phyloP scores from a whole-genome alignment of 495 filamentous ascomycete genomes.

The Pyrenula massariospora region DNA sequence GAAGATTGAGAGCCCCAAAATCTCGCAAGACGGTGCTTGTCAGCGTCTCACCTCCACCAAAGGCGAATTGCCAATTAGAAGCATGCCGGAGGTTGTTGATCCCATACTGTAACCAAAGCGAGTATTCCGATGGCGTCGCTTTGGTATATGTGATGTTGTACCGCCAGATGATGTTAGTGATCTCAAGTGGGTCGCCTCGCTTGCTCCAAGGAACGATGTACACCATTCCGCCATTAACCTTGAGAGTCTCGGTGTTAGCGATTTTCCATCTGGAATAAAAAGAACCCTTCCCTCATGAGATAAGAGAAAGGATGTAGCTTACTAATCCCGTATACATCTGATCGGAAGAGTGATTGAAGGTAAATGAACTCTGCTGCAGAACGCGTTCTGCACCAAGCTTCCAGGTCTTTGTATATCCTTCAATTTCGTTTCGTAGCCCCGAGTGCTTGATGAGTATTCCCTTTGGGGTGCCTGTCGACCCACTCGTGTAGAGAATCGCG shows the following conservation, averaged over 20 bases:
- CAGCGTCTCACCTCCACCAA: constrained; percentile 15
- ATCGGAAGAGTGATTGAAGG: constrained; percentile 24
- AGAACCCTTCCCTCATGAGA: not conserved
- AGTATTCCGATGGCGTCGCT: constrained; percentile 31
- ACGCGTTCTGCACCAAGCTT: constrained; percentile 14
- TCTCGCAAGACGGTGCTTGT: constrained; percentile 2
- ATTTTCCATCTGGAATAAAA: not conserved
- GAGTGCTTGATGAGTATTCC: constrained; percentile 24
- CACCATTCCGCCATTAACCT: constrained; percentile 20
- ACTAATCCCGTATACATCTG: constrained; percentile 17
- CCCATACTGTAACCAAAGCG: constrained; percentile 19
- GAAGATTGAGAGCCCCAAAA: constrained; percentile 1
- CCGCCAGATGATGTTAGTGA: constrained; percentile 20
- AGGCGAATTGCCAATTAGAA: constrained; percentile 12
- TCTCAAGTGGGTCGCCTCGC: constrained; percentile 19
- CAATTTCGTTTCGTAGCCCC: constrained; percentile 17
- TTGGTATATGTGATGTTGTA: constrained; percentile 23
- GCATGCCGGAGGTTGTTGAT: constrained; percentile 1
- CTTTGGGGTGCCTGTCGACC: constrained; percentile 26
- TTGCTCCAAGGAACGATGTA: constrained; percentile 11
- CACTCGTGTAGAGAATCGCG: constrained; percentile 29
- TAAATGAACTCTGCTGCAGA: constrained; percentile 30
- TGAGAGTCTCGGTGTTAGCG: not conserved
- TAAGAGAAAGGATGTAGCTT: not conserved
- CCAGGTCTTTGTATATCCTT: constrained; percentile 10